Conservation (phyloP, 352 stramenopile species). For the Phytophthora hibernalis region DNA sequence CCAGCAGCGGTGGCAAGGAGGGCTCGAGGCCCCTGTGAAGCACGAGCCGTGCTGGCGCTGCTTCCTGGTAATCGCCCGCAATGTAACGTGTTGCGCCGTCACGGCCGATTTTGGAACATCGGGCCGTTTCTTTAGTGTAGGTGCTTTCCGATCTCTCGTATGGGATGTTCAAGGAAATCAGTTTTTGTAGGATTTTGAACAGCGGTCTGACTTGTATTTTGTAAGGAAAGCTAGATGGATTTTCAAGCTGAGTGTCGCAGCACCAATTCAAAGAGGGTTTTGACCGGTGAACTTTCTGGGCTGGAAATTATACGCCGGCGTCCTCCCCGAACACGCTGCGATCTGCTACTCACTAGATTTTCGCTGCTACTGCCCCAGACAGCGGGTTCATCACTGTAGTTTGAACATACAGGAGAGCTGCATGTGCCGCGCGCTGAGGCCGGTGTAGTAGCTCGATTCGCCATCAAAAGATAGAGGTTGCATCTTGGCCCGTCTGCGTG, state of each 20-base stretch:
- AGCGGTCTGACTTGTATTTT: slow-evolving; percentile 1
- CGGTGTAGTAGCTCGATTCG: slow-evolving; percentile 1
- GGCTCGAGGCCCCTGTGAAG: no score
- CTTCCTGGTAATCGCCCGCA: neutral
- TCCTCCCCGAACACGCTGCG: neutral
- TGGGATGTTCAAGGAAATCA: neutral
- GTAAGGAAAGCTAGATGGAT: slow-evolving; percentile 2
- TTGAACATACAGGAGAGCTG: neutral
- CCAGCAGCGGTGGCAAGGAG: slow-evolving; percentile 4
- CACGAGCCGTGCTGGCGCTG: no score
- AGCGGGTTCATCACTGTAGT: neutral
- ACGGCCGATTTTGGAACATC: neutral
- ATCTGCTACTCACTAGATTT: neutral
- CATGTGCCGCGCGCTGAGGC: neutral
- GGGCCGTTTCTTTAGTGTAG: slow-evolving; percentile 6
- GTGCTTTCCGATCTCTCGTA: neutral
- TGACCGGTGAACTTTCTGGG: neutral
- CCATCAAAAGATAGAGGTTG: slow-evolving; percentile 9
- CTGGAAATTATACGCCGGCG: neutral
- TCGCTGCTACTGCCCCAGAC: neutral
- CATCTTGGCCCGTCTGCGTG: slow-evolving; percentile 9
- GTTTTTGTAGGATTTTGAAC: neutral
- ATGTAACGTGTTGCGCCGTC: neutral
- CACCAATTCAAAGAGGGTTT: slow-evolving; percentile 17
- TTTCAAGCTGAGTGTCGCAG: slow-evolving; percentile 20